phyloP scores from a whole-genome alignment of 2,329 filamentous ascomycete species.

The Penicillium sp. region DNA sequence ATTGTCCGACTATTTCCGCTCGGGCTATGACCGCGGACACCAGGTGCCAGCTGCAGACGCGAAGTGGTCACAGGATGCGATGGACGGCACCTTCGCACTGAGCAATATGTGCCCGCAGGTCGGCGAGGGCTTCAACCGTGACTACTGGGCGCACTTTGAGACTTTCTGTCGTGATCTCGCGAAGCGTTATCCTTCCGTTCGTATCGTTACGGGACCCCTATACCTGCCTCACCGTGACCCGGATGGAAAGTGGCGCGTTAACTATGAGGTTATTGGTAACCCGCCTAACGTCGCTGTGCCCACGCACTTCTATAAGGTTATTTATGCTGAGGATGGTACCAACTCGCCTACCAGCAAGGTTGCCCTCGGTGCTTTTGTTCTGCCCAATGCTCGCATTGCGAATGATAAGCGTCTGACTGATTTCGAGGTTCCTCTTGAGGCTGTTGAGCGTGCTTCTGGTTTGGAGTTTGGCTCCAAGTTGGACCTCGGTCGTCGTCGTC shows the following conservation, averaged over 20 bases:
- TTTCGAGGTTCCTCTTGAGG: constrained; percentile 93
- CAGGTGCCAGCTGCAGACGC: constrained; percentile 96
- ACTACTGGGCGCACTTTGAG: constrained; percentile 99
- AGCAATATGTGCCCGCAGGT: constrained; percentile 99
- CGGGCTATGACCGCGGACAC: constrained; percentile 92
- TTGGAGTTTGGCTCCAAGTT: constrained; percentile 86
- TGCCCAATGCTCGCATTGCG: constrained; percentile 85
- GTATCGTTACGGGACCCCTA: constrained; percentile 88
- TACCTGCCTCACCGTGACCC: constrained; percentile 85
- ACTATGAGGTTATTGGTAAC: constrained; percentile 91
- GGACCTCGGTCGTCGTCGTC: constrained; percentile 68
- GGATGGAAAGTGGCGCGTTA: constrained; percentile 94
- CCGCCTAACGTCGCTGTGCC: constrained; percentile 94
- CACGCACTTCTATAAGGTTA: constrained; percentile 99
- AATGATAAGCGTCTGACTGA: constrained; percentile 85
- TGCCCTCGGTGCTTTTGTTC: constrained; percentile 87
- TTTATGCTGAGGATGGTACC: constrained; percentile 84
- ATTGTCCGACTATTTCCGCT: constrained; percentile 91
- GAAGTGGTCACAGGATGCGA: constrained; percentile 90
- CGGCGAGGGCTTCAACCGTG: constrained; percentile 95
- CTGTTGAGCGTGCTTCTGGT: constrained; percentile 86
- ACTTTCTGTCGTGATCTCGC: constrained; percentile 91
- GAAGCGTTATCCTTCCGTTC: constrained; percentile 75
- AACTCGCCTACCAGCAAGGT: constrained; percentile 65
- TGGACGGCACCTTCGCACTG: constrained; percentile 92